A percentile compares a stretch with the other conserved stretches of the same genome.
Conservation (phyloP, 139 green algal species). For the Picochlorum sp. region DNA sequence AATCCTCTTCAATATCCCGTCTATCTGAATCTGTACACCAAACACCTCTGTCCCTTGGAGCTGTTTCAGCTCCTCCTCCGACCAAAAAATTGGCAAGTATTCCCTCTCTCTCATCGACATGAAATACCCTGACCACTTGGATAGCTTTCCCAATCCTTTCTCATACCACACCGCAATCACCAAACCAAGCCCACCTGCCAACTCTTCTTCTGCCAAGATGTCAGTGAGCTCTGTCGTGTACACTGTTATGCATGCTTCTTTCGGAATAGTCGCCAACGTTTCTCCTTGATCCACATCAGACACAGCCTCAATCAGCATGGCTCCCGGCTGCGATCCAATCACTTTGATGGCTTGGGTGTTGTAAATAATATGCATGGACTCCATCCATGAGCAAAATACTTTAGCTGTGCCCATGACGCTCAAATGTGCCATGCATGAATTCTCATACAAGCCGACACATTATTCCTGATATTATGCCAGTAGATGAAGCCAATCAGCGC, state of each 20-base stretch:
- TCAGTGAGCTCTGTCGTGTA: slow-evolving; percentile 29
- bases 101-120: slow-evolving; percentile 36
- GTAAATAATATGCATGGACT: slow-evolving; percentile 6
- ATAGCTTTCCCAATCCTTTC: slow-evolving; percentile 16
- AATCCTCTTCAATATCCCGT: slow-evolving; percentile 41
- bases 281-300: slow-evolving; percentile 33
- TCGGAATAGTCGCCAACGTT: slow-evolving; percentile 50
- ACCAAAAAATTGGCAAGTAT: slow-evolving; percentile 70
- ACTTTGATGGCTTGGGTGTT: slow-evolving; percentile 11
- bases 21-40: neutral
- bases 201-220: slow-evolving; percentile 40
- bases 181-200: slow-evolving; percentile 58
- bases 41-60: slow-evolving; percentile 53
- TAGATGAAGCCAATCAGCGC: no score
- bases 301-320: slow-evolving; percentile 10
- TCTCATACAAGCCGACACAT: neutral
- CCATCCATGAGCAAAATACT: slow-evolving; percentile 20
- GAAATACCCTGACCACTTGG: slow-evolving; percentile 62
- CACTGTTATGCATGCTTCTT: slow-evolving; percentile 39
- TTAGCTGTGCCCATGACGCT: neutral
- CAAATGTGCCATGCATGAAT: neutral
- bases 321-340: slow-evolving; percentile 10
- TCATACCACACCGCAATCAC: slow-evolving; percentile 67
- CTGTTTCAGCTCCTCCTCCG: slow-evolving; percentile 27
- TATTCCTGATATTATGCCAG: no score